Conservation (phyloP, 2,329 filamentous ascomycete species). For the Colletotrichum nymphaeae region DNA sequence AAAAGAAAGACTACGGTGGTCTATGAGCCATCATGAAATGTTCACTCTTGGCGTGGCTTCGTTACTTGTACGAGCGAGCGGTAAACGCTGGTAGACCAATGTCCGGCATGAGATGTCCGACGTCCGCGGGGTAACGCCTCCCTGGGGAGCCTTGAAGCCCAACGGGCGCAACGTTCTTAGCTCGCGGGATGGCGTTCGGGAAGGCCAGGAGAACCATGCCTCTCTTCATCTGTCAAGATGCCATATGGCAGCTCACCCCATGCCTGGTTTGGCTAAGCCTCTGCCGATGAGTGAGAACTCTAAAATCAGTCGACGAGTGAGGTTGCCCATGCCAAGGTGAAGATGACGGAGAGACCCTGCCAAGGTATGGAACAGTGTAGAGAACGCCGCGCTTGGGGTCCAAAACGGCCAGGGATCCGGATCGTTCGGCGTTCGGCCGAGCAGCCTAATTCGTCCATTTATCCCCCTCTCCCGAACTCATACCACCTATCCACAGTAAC, state of each 20-base stretch:
- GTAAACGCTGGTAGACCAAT: neutral
- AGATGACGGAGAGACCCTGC: neutral
- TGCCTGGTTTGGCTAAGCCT: neutral
- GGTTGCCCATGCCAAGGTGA: neutral
- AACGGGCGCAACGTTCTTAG: neutral
- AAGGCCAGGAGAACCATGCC: conserved; percentile 13
- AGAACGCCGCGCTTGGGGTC: neutral
- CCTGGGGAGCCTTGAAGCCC: neutral
- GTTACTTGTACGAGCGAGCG: conserved; percentile 8
- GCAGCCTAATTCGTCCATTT: neutral
- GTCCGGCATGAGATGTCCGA: neutral
- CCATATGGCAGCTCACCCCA: neutral
- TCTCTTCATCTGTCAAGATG: neutral
- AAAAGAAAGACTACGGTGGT: neutral
- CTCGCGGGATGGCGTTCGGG: neutral
- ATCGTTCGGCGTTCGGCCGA: neutral
- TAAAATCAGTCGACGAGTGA: neutral
- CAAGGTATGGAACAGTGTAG: neutral
- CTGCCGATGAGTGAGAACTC: conserved; percentile 1
- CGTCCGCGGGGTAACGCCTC: conserved; percentile 3
- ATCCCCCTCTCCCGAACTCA: neutral
- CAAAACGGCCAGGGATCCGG: conserved; percentile 6
- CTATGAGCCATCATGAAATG: too few species aligned
- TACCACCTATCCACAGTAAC: neutral
- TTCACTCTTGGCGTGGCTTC: neutral